A percentile compares a stretch with the other conserved stretches of the same genome.
phyloP scores from a whole-genome alignment of 768 basidiomycete genomes.

The Thelephora aurantiotincta region DNA sequence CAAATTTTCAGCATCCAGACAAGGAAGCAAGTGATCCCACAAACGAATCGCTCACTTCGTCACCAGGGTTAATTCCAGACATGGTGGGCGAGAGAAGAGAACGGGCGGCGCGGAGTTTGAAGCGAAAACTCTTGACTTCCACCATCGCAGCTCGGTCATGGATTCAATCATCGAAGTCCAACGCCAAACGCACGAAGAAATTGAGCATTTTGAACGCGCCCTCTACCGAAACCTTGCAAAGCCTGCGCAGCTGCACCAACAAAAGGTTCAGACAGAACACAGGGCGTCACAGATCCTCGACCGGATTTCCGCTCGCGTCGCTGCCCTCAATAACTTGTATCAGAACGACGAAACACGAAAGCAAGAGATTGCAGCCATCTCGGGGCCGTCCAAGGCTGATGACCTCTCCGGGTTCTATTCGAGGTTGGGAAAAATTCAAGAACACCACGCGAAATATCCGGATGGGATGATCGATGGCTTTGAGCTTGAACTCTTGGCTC shows the following conservation, averaged over 20 bases:
- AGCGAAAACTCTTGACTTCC: slow-evolving; percentile 15
- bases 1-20: slow-evolving; percentile 1
- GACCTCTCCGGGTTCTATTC: slow-evolving; percentile 91
- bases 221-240: slow-evolving; percentile 74
- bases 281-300: slow-evolving; percentile 82
- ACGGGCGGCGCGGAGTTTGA: slow-evolving; percentile 37
- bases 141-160: slow-evolving; percentile 31
- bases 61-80: slow-evolving; percentile 74
- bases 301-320: slow-evolving; percentile 59
- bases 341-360: slow-evolving; percentile 62
- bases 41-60: slow-evolving; percentile 46
- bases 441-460: slow-evolving; percentile 93
- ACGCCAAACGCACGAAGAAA: slow-evolving; percentile 90
- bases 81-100: slow-evolving; percentile 33
- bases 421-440: slow-evolving; percentile 91
- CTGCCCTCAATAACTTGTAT: slow-evolving; percentile 58
- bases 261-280: slow-evolving; percentile 65
- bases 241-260: slow-evolving; percentile 46
- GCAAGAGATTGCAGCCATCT: slow-evolving; percentile 49
- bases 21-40: background rate
- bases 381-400: slow-evolving; percentile 38
- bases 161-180: slow-evolving; percentile 92
- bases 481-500: slow-evolving; percentile 69
- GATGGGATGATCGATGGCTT: slow-evolving; percentile 72
- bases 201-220: slow-evolving; percentile 82